Conservation (phyloP, 2,329 filamentous ascomycete species). For the Fusarium sarcochroum region DNA sequence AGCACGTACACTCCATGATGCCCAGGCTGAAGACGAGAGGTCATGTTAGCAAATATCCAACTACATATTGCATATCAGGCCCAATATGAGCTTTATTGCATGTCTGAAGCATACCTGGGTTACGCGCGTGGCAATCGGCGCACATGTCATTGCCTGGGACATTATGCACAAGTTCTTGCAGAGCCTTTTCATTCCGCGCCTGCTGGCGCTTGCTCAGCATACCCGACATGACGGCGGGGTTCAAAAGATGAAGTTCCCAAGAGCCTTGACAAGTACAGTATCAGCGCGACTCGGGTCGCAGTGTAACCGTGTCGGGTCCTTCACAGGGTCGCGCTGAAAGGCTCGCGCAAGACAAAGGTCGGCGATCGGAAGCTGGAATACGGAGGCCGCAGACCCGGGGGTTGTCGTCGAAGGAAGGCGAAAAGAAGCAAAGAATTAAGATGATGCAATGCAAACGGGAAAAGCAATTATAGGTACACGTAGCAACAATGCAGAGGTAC, state of each 20-base stretch:
- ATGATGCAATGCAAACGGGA: conserved; percentile 23
- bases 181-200: conserved; percentile 92
- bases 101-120: conserved; percentile 78
- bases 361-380: conserved; percentile 27
- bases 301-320: conserved; percentile 43
- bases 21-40: conserved; percentile 77
- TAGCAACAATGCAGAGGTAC: conserved; percentile 24
- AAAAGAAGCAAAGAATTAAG: conserved; percentile 35
- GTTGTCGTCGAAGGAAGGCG: conserved; percentile 25
- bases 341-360: conserved; percentile 30
- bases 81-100: conserved; percentile 11
- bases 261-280: conserved; percentile 16
- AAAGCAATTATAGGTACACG: conserved; percentile 35
- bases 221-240: conserved; percentile 70
- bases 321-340: conserved; percentile 18
- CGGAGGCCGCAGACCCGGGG: conserved; percentile 29
- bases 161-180: conserved; percentile 89
- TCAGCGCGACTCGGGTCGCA: conserved; percentile 19
- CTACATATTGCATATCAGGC: neutral
- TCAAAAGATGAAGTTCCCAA: conserved; percentile 5
- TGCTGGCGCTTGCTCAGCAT: conserved; percentile 95
- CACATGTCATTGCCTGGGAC: conserved; percentile 92
- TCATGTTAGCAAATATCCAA: conserved; percentile 46
- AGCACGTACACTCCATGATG: conserved; percentile 90
- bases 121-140: conserved; percentile 91